Percentiles rank a stretch among this genome's conserved stretches.
These are phyloP conservation scores for Chiua virens DNA, from an alignment of 768 basidiomycete genomes.

Conservation along the genomic window DNA sequence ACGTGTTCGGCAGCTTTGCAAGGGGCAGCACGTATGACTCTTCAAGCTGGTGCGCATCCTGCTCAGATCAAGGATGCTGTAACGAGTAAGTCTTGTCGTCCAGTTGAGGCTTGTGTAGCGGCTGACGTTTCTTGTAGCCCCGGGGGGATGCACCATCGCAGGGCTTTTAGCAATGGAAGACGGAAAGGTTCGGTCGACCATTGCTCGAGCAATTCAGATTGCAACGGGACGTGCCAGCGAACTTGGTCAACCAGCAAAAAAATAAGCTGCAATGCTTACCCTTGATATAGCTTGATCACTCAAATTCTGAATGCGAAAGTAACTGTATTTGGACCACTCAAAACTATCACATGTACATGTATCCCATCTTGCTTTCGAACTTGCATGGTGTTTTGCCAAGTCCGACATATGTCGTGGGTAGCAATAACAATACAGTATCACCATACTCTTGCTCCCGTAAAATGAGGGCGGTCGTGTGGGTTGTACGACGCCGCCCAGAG, in stretches of 20 bases:
- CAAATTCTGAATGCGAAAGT: background rate
- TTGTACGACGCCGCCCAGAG: slow-evolving; percentile 81
- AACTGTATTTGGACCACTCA: background rate
- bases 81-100: slow-evolving; percentile 64
- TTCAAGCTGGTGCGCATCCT: slow-evolving; percentile 87
- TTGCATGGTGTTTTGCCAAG: slow-evolving; percentile 28
- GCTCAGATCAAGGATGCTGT: slow-evolving; percentile 97
- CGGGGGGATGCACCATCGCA: slow-evolving; percentile 97
- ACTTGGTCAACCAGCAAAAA: slow-evolving; percentile 69
- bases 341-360: slow-evolving; percentile 17
- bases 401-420: slow-evolving; percentile 38
- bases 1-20: slow-evolving; percentile 66
- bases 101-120: background rate
- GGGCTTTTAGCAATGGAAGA: slow-evolving; percentile 96
- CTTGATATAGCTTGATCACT: background rate
- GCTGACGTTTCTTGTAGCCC: slow-evolving; percentile 54
- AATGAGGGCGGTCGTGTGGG: slow-evolving; percentile 91
- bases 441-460: slow-evolving; percentile 81
- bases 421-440: slow-evolving; percentile 24
- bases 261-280: slow-evolving; percentile 26
- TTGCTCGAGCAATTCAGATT: slow-evolving; percentile 91
- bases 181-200: slow-evolving; percentile 88
- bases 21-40: slow-evolving; percentile 93
- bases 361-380: slow-evolving; percentile 38
- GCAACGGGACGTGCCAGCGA: slow-evolving; percentile 89